Percentiles rank a stretch among this genome's conserved stretches.
These are phyloP conservation scores for Yamadazyma philogaea DNA, from an alignment of 805 yeast species.

Conservation along the genomic window DNA sequence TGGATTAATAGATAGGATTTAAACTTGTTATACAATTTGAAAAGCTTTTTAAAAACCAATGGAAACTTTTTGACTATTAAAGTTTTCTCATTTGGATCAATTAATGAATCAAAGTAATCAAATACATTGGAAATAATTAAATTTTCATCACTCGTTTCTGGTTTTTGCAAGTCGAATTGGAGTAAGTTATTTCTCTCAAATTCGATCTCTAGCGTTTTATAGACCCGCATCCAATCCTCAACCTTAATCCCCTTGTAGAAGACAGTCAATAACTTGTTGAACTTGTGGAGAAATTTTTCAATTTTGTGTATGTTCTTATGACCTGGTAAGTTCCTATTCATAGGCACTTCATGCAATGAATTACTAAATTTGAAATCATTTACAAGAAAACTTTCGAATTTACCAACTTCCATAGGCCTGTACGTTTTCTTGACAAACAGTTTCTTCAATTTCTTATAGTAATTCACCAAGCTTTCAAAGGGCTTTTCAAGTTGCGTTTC, in stretches of 20 bases:
- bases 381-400: slow-evolving; percentile 35
- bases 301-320: slow-evolving; percentile 47
- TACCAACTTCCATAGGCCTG: slow-evolving; percentile 50
- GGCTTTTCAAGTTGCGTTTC: slow-evolving; percentile 30
- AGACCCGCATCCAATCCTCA: slow-evolving; percentile 77
- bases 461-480: slow-evolving; percentile 39
- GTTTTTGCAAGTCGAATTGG: slow-evolving; percentile 45
- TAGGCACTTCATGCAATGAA: slow-evolving; percentile 44
- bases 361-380: slow-evolving; percentile 43
- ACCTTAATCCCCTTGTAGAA: slow-evolving; percentile 55
- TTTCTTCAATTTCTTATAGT: slow-evolving; percentile 66
- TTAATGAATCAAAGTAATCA: slow-evolving; percentile 62
- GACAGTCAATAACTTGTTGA: slow-evolving; percentile 60
- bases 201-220: slow-evolving; percentile 69
- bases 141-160: slow-evolving; percentile 47
- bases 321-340: slow-evolving; percentile 45
- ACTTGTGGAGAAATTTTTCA: slow-evolving; percentile 56
- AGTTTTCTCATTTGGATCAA: slow-evolving; percentile 42
- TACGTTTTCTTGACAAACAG: slow-evolving; percentile 67
- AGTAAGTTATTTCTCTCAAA: slow-evolving; percentile 60
- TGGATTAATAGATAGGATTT: slow-evolving; percentile 62
- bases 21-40: slow-evolving; percentile 65
- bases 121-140: slow-evolving; percentile 66
- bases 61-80: slow-evolving; percentile 53
- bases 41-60: slow-evolving; percentile 58